phyloP scores from a whole-genome alignment of 345 rosid species.

The Eucalyptus sideroxylon region DNA sequence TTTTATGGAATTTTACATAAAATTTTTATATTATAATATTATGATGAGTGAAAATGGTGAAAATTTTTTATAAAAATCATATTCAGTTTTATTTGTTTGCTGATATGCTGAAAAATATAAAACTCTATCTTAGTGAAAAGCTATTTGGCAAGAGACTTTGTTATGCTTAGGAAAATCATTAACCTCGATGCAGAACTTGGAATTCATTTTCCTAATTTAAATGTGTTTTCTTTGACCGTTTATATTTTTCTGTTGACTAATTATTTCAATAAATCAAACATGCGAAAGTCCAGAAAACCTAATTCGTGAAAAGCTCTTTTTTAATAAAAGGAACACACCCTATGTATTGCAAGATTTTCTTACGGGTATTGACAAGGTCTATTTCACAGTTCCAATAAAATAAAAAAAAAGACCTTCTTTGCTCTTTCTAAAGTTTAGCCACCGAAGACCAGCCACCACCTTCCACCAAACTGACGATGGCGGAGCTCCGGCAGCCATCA shows the following conservation, averaged over 20 bases:
- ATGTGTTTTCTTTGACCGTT: not conserved
- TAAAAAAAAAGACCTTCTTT: not conserved
- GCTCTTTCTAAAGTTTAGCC: not conserved
- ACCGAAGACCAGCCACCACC: not conserved
- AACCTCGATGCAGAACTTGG: not conserved
- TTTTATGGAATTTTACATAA: not conserved
- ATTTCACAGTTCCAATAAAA: too few relatives aligned
- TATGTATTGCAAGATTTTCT: too few relatives aligned
- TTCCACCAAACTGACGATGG: not conserved
- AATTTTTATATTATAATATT: too few relatives aligned
- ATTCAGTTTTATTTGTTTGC: not conserved
- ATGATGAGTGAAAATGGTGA: too few relatives aligned
- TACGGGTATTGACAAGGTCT: too few relatives aligned
- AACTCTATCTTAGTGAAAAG: not conserved
- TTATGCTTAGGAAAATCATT: not conserved
- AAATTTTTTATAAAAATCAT: too few relatives aligned
- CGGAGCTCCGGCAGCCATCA: not conserved
- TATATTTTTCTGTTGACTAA: too few relatives aligned
- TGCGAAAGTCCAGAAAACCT: rapidly evolving
- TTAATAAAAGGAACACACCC: too few relatives aligned
- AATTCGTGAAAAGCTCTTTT: not conserved
- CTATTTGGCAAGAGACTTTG: not conserved
- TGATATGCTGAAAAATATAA: rapidly evolving
- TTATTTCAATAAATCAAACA: too few relatives aligned
- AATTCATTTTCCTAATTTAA: not conserved